These are phyloP conservation scores for Cyclotella kingstonii DNA, from an alignment of 108 stramenopile genomes.

Conservation along the genomic window DNA sequence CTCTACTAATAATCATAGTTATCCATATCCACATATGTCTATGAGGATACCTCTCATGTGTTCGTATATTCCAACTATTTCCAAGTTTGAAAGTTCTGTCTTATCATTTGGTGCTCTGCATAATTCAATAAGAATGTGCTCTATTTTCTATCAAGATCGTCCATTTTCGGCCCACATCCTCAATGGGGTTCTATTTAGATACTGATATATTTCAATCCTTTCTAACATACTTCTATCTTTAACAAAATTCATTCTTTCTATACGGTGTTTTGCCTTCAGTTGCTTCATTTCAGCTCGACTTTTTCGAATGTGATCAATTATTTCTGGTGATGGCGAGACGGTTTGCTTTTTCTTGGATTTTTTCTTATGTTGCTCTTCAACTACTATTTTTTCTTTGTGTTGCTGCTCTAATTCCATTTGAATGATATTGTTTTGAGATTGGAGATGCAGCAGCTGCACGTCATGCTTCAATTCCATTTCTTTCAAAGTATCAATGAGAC, in stretches of 20 bases:
- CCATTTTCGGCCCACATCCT: conserved; percentile 27
- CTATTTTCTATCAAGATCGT: not conserved
- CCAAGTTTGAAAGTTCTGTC: too few species aligned
- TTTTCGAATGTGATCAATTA: conserved; percentile 40
- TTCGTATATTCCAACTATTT: too few species aligned
- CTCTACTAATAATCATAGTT: too few species aligned
- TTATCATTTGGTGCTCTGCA: too few species aligned
- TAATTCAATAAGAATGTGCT: too few species aligned
- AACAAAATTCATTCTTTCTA: conserved; percentile 23
- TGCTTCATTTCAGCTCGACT: conserved; percentile 30
- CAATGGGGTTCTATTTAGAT: conserved; percentile 13
- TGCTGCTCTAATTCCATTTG: conserved; percentile 17
- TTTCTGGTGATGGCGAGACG: conserved; percentile 26
- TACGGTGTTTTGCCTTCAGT: conserved; percentile 25
- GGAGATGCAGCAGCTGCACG: conserved; percentile 2
- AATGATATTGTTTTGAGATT: conserved; percentile 1
- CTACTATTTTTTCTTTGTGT: not conserved
- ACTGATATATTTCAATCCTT: conserved; percentile 29
- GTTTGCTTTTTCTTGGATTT: conserved; percentile 22
- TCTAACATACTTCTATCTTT: conserved; percentile 10
- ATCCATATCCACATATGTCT: too few species aligned
- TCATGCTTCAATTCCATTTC: conserved; percentile 23
- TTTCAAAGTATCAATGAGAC: conserved; percentile 10
- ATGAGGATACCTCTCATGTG: too few species aligned
- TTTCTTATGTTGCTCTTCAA: not conserved